Conservation (phyloP, 1,139 yeast species). For the Arxiozyma bovina region DNA sequence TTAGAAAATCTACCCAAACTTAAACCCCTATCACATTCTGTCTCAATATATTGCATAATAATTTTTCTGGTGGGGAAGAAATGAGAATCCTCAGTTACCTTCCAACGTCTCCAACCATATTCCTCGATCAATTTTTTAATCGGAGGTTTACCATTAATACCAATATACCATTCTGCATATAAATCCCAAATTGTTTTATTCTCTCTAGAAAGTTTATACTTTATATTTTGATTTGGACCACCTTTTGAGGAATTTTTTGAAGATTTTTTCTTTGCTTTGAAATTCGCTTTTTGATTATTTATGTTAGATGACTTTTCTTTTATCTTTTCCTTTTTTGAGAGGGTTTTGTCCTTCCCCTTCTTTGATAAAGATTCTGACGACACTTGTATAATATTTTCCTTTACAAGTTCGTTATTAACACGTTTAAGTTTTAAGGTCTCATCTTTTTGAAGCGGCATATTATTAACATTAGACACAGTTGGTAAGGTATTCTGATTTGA, state of each 20-base stretch:
- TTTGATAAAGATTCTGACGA: background rate
- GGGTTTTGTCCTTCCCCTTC: background rate
- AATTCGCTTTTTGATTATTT: background rate
- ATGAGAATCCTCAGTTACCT: constrained; percentile 32
- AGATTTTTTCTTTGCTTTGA: background rate
- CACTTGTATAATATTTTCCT: background rate
- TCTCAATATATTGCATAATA: constrained; percentile 30
- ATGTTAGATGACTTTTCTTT: background rate
- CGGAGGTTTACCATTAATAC: constrained; percentile 30
- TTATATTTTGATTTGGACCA: constrained; percentile 20
- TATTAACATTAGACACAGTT: background rate
- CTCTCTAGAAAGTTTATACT: constrained; percentile 30
- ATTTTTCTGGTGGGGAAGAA: constrained; percentile 32
- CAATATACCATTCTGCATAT: constrained; percentile 32
- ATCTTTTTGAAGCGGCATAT: background rate
- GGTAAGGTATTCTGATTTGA: background rate
- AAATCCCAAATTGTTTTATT: constrained; percentile 32
- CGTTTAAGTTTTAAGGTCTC: background rate
- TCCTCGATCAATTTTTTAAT: constrained; percentile 28
- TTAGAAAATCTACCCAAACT: constrained; percentile 27
- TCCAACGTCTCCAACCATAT: constrained; percentile 33
- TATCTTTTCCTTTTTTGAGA: background rate
- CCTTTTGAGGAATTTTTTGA: background rate
- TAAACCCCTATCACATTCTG: constrained; percentile 28
- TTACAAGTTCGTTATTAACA: background rate